Percentiles rank a stretch among this genome's conserved stretches.
Evolutionary conservation across 306 rosid species (phyloP).

Genomic region (Trichosanthes truncata): DNA sequence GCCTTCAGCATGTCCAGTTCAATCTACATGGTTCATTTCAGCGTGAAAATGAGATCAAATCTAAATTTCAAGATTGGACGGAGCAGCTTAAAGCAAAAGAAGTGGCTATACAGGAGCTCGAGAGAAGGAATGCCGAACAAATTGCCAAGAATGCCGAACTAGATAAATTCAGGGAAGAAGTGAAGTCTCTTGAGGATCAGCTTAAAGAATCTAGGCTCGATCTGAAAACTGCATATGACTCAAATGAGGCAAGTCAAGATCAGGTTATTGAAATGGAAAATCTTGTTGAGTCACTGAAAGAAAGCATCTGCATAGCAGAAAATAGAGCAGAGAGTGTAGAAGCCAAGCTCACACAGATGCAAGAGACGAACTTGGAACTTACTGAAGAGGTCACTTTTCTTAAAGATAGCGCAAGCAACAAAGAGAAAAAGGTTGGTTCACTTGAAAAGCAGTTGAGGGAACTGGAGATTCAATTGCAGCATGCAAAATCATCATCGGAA

Average conservation of each 20-base stretch:
- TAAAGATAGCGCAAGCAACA: constrained; percentile 51
- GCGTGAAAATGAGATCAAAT: constrained; percentile 51
- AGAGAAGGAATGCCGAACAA: constrained; percentile 25
- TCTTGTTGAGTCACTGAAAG: constrained; percentile 47
- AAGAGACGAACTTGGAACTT: constrained; percentile 72
- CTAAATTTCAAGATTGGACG: constrained; percentile 28
- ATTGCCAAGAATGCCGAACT: constrained; percentile 36
- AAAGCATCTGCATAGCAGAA: constrained; percentile 45
- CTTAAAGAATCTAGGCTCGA: constrained; percentile 29
- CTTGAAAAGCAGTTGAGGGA: constrained; percentile 87
- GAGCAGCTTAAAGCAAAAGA: constrained; percentile 49
- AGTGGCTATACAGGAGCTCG: constrained; percentile 38
- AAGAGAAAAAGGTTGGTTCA: constrained; percentile 73
- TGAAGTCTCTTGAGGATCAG: constrained; percentile 42
- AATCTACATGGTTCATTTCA: constrained; percentile 42
- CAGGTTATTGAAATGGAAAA: constrained; percentile 51
- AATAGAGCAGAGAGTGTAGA: constrained; percentile 67
- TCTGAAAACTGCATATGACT: constrained; percentile 30
- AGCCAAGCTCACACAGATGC: constrained; percentile 62
- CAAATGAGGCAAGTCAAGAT: constrained; percentile 37
- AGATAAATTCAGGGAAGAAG: constrained; percentile 45
- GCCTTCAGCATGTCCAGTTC: constrained; percentile 59
- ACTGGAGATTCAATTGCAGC: constrained; percentile 64
- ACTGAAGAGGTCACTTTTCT: constrained; percentile 79
- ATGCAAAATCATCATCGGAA: constrained; percentile 74